Evolutionary conservation across 805 yeast species (phyloP), one percentile per base, ranked within the genome.

Genomic region (Saccharomycopsis capsularis): DNA sequence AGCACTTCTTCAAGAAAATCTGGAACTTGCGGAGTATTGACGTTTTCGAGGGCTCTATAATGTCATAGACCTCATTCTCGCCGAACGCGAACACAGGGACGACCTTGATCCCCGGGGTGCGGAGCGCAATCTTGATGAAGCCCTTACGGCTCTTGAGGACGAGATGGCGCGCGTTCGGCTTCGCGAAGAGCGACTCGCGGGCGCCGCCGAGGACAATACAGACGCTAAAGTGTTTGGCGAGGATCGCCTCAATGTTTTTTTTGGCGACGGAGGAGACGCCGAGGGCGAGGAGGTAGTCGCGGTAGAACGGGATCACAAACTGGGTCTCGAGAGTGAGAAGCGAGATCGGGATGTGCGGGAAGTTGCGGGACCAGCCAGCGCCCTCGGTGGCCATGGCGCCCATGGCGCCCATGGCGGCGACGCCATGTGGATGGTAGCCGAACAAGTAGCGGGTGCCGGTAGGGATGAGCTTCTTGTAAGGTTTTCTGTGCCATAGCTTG

Each of bases 161-260:
- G 42, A 93, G 67, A 50, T 84, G 83, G 56, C 79, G 75, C 0
- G 65, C 61, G 6, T 79, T 78, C 0, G 84, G 81, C 47, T 71
- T 69, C 4, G 86, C 78, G 24, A 86, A 63, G 34, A 93, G 68
- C 1, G 95, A 80, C 60, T 93, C 99, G 52, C 88, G 85, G 0
- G 98, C 98, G 0, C 99, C 99, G 2, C 99, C 99, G 22, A 93
- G 81, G 1, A 93, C 98, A 50, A 93, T 81, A 54, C 91, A 85
- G 11, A 90, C 83, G 2, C 95, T 85, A 57, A 78, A 81, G 55
- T 82, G 79, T 50, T 79, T 75, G 46, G 63, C 65, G 42, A 93
- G 70, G 24, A 87, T 70, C 23, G 81, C 73, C 53, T 75, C 66
- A 40, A 93, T 84, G 55, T 90, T 88, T 42, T 68, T 70, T 47